These are phyloP conservation scores for Anastatica hierochuntica DNA, from an alignment of 345 rosid genomes.

Conservation along the genomic window DNA sequence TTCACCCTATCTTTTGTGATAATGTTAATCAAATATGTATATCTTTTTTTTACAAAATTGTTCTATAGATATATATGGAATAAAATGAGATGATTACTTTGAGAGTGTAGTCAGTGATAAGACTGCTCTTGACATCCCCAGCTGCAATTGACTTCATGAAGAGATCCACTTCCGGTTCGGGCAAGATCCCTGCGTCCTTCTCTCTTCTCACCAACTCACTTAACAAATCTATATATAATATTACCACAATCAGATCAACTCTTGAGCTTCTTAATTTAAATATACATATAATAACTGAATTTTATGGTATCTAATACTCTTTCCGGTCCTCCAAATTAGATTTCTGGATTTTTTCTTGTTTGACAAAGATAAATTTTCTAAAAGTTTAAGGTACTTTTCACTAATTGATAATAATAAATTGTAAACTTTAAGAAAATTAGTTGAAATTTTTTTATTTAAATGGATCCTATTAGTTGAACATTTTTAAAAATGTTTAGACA, in stretches of 20 bases:
- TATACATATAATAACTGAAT: neutral
- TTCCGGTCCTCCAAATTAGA: no score
- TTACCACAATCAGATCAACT: neutral
- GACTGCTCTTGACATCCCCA: conserved; percentile 62
- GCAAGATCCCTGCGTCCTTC: conserved; percentile 63
- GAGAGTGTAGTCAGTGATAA: conserved; percentile 82
- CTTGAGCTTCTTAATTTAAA: no score
- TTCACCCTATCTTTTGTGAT: conserved; percentile 14
- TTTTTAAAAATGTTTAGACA: no score
- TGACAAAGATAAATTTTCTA: no score
- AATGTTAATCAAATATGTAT: neutral
- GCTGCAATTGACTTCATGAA: conserved; percentile 93
- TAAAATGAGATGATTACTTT: conserved; percentile 37
- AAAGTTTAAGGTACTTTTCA: no score
- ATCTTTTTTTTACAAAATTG: neutral
- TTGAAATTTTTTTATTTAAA: no score
- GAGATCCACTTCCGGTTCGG: conserved; percentile 79
- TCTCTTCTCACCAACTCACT: conserved; percentile 74
- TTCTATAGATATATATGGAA: neutral
- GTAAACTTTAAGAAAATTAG: no score
- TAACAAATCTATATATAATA: conserved; percentile 46
- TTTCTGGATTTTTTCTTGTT: no score
- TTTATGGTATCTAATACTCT: no score
- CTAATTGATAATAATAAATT: no score
- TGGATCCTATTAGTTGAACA: no score